Evolutionary conservation across 257 asterid genomes (phyloP).

Genomic region (Leonotis leonurus): DNA sequence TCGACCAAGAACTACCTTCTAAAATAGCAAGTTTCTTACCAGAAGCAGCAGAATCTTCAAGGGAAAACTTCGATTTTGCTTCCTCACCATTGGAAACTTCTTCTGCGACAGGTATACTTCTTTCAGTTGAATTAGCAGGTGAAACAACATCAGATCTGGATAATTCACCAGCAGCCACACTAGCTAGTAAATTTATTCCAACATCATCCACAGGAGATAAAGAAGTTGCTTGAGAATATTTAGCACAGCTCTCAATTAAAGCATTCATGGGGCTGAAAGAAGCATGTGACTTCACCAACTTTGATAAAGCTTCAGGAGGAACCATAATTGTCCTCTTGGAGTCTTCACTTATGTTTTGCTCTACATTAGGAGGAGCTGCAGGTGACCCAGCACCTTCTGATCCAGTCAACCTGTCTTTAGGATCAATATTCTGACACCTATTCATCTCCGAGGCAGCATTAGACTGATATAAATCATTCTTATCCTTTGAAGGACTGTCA

Average conservation of each 20-base stretch:
- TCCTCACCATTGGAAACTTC: slow-evolving; percentile 41
- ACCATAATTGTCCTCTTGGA: neutral
- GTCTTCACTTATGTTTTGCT: neutral
- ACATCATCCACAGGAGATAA: slow-evolving; percentile 66
- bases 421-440: neutral
- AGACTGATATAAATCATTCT: slow-evolving; percentile 29
- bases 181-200: slow-evolving; percentile 95
- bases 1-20: slow-evolving; percentile 22
- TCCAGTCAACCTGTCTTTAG: neutral
- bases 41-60: slow-evolving; percentile 21
- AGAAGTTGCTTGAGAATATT: slow-evolving; percentile 60
- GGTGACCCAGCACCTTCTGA: neutral
- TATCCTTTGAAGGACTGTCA: slow-evolving; percentile 30
- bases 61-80: slow-evolving; percentile 36
- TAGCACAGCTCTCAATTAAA: slow-evolving; percentile 78
- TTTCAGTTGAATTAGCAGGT: slow-evolving; percentile 50
- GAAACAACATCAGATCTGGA: slow-evolving; percentile 48
- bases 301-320: neutral
- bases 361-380: neutral
- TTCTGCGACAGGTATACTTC: slow-evolving; percentile 32
- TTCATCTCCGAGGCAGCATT: slow-evolving; percentile 29
- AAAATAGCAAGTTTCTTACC: slow-evolving; percentile 27
- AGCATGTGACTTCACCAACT: slow-evolving; percentile 36
- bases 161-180: slow-evolving; percentile 89
- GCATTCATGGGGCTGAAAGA: slow-evolving; percentile 89